Percentiles rank a stretch among this genome's conserved stretches.
These are phyloP conservation scores for Sporothrix dimorphospora DNA, from an alignment of 2,329 filamentous ascomycete species.

Conservation along the genomic window DNA sequence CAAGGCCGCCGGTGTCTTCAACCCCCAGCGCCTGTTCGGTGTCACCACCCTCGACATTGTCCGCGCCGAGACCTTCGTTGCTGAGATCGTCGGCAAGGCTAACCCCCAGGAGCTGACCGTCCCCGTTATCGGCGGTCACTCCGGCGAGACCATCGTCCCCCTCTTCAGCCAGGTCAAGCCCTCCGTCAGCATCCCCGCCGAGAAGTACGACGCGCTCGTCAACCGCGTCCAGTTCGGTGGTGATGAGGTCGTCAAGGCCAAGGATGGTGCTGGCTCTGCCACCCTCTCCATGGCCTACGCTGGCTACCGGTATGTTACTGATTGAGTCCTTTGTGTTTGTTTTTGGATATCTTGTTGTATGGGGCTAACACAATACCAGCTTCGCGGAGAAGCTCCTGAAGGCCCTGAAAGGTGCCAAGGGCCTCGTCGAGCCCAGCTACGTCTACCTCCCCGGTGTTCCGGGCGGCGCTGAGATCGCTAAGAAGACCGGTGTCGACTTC, in stretches of 20 bases:
- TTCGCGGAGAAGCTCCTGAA: slow-evolving; percentile 95
- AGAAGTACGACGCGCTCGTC: slow-evolving; percentile 88
- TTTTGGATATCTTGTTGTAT: background rate
- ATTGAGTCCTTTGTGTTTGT: background rate
- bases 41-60: slow-evolving; percentile 99
- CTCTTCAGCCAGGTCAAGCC: slow-evolving; percentile 92
- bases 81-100: slow-evolving; percentile 78
- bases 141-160: slow-evolving; percentile 95
- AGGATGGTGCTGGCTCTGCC: slow-evolving; percentile 80
- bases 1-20: slow-evolving; percentile 90
- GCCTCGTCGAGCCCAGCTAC: slow-evolving; percentile 91
- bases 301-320: slow-evolving; percentile 73
- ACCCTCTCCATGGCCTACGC: slow-evolving; percentile 90
- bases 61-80: slow-evolving; percentile 94
- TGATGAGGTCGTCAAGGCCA: slow-evolving; percentile 88
- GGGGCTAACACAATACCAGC: slow-evolving; percentile 48
- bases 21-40: slow-evolving; percentile 94
- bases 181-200: slow-evolving; percentile 75
- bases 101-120: slow-evolving; percentile 82
- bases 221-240: slow-evolving; percentile 98
- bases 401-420: slow-evolving; percentile 85
- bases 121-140: slow-evolving; percentile 95
- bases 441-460: slow-evolving; percentile 91
- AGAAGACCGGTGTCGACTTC: slow-evolving; percentile 84
- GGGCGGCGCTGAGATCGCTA: slow-evolving; percentile 82